Conservation (phyloP, 768 basidiomycete genomes). For the Leccinellum rugosiceps region DNA sequence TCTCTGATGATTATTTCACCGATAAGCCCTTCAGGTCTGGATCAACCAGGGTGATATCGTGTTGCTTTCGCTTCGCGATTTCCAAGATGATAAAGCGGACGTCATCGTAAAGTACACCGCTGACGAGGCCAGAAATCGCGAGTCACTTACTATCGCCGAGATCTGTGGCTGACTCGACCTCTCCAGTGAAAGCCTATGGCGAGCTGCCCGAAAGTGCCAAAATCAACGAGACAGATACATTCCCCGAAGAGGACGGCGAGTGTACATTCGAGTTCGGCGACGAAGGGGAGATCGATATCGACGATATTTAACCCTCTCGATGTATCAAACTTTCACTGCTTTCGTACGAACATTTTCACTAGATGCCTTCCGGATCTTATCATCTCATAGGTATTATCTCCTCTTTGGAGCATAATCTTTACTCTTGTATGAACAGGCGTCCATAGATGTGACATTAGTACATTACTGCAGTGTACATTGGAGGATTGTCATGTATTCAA, state of each 20-base stretch:
- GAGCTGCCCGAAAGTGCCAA: conserved; percentile 95
- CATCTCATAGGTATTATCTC: conserved; percentile 11
- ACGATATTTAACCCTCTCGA: conserved; percentile 63
- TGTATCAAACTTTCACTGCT: conserved; percentile 7
- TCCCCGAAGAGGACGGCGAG: conserved; percentile 88
- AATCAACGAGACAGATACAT: conserved; percentile 95
- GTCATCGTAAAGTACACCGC: conserved; percentile 99
- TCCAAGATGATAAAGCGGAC: conserved; percentile 99
- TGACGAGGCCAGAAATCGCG: conserved; percentile 84
- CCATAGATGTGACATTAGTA: conserved; percentile 27
- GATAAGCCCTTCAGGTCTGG: conserved; percentile 70
- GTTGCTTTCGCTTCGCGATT: conserved; percentile 90
- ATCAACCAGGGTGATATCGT: conserved; percentile 99
- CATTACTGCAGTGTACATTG: conserved; percentile 14
- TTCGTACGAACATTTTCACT: conserved; percentile 13
- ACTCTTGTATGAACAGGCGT: conserved; percentile 13
- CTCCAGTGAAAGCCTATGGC: conserved; percentile 90
- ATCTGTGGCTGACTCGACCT: conserved; percentile 8
- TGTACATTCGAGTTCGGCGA: conserved; percentile 90
- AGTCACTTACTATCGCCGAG: conserved; percentile 23
- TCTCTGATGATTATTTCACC: conserved; percentile 3
- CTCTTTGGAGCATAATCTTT: conserved; percentile 2
- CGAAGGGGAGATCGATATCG: conserved; percentile 85
- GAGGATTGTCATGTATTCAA: conserved; percentile 10
- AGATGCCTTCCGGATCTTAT: neutral